Percentiles rank a stretch among this genome's conserved stretches.
phyloP scores from a whole-genome alignment of 2,329 filamentous ascomycete genomes.

The Cladosporium sp. region DNA sequence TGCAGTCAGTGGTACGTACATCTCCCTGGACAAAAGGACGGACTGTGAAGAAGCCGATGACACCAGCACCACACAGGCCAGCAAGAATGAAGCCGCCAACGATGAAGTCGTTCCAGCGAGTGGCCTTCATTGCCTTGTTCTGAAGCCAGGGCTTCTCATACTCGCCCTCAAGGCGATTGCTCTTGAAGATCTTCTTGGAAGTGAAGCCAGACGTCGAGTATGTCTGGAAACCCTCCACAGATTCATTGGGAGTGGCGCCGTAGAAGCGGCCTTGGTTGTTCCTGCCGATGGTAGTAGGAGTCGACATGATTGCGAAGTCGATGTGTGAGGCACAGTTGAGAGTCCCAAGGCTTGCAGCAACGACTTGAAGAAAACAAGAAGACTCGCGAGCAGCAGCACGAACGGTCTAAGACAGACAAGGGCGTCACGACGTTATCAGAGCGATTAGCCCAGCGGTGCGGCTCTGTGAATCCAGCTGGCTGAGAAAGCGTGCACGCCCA shows the following conservation, averaged over 20 bases:
- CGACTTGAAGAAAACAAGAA: background rate
- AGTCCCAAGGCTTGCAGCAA: background rate
- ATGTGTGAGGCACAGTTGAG: background rate
- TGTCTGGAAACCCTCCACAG: background rate
- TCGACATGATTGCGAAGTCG: background rate
- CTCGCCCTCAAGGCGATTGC: constrained; percentile 8
- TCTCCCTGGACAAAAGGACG: background rate
- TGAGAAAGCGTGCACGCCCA: background rate
- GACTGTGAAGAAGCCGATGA: constrained; percentile 5
- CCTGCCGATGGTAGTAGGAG: background rate
- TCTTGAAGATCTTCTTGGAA: constrained; percentile 1
- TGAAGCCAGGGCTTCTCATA: constrained; percentile 16
- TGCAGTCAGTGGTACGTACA: background rate
- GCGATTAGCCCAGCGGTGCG: background rate
- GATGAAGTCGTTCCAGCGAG: constrained; percentile 12
- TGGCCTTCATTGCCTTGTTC: constrained; percentile 12
- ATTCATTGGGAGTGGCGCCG: background rate
- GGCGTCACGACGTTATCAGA: background rate
- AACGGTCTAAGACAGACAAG: background rate
- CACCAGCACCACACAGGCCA: background rate
- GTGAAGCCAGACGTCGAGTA: background rate
- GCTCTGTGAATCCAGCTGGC: background rate
- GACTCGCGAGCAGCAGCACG: background rate
- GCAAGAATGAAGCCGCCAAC: constrained; percentile 10
- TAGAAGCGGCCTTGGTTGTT: background rate